Percentiles rank a stretch among this genome's conserved stretches.
Evolutionary conservation across 2,329 filamentous ascomycete genomes (phyloP).

Genomic region (Talaromyces sp.): DNA sequence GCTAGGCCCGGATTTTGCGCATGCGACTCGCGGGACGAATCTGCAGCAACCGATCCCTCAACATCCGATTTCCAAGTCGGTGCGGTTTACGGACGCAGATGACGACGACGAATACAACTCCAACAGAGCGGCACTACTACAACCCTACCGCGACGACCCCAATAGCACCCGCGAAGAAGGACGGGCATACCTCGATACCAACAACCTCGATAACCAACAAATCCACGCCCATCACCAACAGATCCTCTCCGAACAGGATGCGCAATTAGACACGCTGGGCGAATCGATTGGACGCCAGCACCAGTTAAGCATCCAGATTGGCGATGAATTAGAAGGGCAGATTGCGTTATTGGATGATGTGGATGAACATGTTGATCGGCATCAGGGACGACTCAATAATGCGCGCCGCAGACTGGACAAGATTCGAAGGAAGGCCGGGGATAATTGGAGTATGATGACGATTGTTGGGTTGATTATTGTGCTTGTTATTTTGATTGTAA

Average conservation of each 20-base stretch:
- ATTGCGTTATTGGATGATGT: conserved; percentile 86
- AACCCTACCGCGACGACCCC: conserved; percentile 60
- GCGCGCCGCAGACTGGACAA: conserved; percentile 70
- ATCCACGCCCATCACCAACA: conserved; percentile 80
- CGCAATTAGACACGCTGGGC: conserved; percentile 86
- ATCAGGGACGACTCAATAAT: conserved; percentile 41
- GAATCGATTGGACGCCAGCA: conserved; percentile 83
- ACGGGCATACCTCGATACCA: conserved; percentile 44
- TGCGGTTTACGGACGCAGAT: conserved; percentile 74
- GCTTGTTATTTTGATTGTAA: conserved; percentile 75
- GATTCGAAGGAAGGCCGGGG: conserved; percentile 71
- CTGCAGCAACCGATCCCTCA: conserved; percentile 45
- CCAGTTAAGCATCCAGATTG: conserved; percentile 92
- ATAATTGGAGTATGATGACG: conserved; percentile 82
- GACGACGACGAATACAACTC: conserved; percentile 51
- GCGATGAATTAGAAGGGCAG: conserved; percentile 90
- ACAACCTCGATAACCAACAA: conserved; percentile 72
- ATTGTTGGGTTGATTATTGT: conserved; percentile 81
- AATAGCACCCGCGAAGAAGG: conserved; percentile 31
- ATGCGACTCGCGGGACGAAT: conserved; percentile 50
- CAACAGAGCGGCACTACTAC: conserved; percentile 60
- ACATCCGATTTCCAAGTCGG: conserved; percentile 63
- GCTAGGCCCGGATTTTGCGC: conserved; percentile 63
- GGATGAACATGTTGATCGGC: conserved; percentile 77
- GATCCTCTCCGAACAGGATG: conserved; percentile 85